Evolutionary conservation across 176 grass and related monocot genomes (phyloP).

Genomic region (barley (Hordeum vulgare)): DNA sequence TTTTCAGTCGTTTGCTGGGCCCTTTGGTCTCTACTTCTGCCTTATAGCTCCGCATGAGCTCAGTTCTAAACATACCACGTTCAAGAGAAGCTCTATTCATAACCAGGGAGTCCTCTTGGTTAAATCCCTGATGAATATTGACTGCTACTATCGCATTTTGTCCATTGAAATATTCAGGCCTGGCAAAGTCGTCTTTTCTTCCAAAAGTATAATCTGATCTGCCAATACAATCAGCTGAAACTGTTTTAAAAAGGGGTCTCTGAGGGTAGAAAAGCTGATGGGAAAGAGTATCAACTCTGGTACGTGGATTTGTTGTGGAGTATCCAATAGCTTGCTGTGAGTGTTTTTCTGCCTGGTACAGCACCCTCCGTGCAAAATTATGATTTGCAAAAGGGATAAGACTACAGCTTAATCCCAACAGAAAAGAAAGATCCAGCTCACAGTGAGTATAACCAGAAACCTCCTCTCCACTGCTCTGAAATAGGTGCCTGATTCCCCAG

Average conservation of each 20-base stretch:
- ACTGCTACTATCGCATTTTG: slow-evolving; percentile 97
- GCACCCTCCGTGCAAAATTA: slow-evolving; percentile 87
- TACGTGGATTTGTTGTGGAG: slow-evolving; percentile 80
- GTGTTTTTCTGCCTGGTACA: slow-evolving; percentile 92
- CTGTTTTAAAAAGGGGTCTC: slow-evolving; percentile 86
- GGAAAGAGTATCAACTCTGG: slow-evolving; percentile 81
- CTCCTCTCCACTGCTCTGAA: slow-evolving; percentile 24
- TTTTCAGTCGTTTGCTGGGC: slow-evolving; percentile 38
- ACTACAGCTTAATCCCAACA: slow-evolving; percentile 83
- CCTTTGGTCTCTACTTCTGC: slow-evolving; percentile 82
- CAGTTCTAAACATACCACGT: slow-evolving; percentile 86
- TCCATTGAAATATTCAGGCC: slow-evolving; percentile 90
- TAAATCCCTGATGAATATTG: slow-evolving; percentile 95
- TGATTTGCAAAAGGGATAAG: slow-evolving; percentile 94
- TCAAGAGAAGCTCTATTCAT: slow-evolving; percentile 96
- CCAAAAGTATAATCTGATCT: slow-evolving; percentile 52
- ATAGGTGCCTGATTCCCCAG: slow-evolving; percentile 72
- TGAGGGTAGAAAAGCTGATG: slow-evolving; percentile 96
- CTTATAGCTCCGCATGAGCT: slow-evolving; percentile 86
- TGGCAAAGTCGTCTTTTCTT: slow-evolving; percentile 46
- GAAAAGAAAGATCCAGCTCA: slow-evolving; percentile 82
- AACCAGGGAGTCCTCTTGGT: slow-evolving; percentile 96
- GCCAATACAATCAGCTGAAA: slow-evolving; percentile 70
- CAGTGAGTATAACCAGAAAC: slow-evolving; percentile 65
- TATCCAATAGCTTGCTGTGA: slow-evolving; percentile 96